phyloP scores from a whole-genome alignment of 2,329 filamentous ascomycete genomes.

The Botrytis cinerea region DNA sequence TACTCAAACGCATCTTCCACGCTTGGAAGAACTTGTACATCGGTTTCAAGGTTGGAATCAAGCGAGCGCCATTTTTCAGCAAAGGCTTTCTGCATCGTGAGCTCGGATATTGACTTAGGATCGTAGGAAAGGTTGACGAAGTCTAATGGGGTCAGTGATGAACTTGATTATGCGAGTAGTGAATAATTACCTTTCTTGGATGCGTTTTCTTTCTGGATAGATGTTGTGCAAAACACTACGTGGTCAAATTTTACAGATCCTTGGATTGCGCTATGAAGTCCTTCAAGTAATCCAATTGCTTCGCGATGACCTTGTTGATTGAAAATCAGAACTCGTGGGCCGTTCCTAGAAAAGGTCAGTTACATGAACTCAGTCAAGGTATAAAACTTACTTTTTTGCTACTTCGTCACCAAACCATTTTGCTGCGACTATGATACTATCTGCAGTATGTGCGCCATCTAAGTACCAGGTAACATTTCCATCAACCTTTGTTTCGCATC shows the following conservation, averaged over 20 bases:
- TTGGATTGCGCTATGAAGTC: constrained; percentile 50
- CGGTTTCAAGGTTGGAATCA: constrained; percentile 16
- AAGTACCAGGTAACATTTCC: constrained; percentile 76
- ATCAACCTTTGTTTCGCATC: constrained; percentile 66
- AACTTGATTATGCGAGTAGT: background rate
- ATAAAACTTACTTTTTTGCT: constrained; percentile 32
- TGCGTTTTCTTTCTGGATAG: constrained; percentile 56
- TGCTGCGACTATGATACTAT: constrained; percentile 80
- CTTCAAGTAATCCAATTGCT: constrained; percentile 53
- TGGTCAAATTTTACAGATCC: constrained; percentile 60
- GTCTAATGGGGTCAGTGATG: constrained; percentile 42
- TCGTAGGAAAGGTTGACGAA: constrained; percentile 55
- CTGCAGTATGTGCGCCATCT: constrained; percentile 89
- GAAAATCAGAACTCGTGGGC: constrained; percentile 70
- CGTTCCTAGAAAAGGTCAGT: constrained; percentile 37
- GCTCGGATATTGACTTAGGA: constrained; percentile 46
- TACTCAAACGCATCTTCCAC: constrained; percentile 58
- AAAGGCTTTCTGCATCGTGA: constrained; percentile 67
- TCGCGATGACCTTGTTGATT: constrained; percentile 68
- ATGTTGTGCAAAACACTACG: constrained; percentile 78
- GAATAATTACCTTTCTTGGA: constrained; percentile 49
- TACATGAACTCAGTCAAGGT: background rate
- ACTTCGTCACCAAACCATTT: constrained; percentile 72
- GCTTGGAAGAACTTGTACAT: constrained; percentile 48
- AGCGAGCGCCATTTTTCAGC: constrained; percentile 39